phyloP scores from a whole-genome alignment of 192 early-diverging fungal species.

The Entomortierella lignicola region DNA sequence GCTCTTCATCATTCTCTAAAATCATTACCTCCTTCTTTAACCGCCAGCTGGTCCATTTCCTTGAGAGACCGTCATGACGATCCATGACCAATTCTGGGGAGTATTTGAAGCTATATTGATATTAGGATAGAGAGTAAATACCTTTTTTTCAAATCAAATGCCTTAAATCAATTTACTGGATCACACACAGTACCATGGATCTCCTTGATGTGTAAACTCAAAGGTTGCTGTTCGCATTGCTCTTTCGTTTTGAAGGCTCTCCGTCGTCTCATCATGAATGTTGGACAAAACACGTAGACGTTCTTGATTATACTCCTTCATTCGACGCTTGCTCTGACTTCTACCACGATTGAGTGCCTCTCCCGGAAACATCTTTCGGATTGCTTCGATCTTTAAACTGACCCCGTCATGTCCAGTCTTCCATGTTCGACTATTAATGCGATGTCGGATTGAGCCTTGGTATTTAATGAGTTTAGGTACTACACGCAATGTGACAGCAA shows the following conservation, averaged over 20 bases:
- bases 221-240: slow-evolving; percentile 58
- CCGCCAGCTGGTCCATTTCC: slow-evolving; percentile 50
- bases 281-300: slow-evolving; percentile 50
- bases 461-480: slow-evolving; percentile 78
- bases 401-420: slow-evolving; percentile 78
- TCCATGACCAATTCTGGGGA: slow-evolving; percentile 60
- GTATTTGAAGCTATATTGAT: slow-evolving; percentile 64
- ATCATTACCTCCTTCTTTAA: slow-evolving; percentile 52
- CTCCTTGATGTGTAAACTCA: slow-evolving; percentile 67
- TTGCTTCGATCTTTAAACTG: slow-evolving; percentile 72
- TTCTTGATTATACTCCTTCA: slow-evolving; percentile 44
- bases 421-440: slow-evolving; percentile 75
- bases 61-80: slow-evolving; percentile 42
- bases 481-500: slow-evolving; percentile 75
- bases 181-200: slow-evolving; percentile 63
- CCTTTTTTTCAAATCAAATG: no score
- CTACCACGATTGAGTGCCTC: slow-evolving; percentile 56
- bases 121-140: no score
- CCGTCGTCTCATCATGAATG: slow-evolving; percentile 44
- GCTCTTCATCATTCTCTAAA: slow-evolving; percentile 59
- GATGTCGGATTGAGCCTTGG: slow-evolving; percentile 68
- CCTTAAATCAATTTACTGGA: no score
- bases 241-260: slow-evolving; percentile 36
- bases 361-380: slow-evolving; percentile 63
- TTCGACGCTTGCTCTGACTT: slow-evolving; percentile 55